A percentile compares a stretch with the other conserved stretches of the same genome.
Evolutionary conservation across 2,329 filamentous ascomycete species (phyloP).

Genomic region (Botryotinia globosa): DNA sequence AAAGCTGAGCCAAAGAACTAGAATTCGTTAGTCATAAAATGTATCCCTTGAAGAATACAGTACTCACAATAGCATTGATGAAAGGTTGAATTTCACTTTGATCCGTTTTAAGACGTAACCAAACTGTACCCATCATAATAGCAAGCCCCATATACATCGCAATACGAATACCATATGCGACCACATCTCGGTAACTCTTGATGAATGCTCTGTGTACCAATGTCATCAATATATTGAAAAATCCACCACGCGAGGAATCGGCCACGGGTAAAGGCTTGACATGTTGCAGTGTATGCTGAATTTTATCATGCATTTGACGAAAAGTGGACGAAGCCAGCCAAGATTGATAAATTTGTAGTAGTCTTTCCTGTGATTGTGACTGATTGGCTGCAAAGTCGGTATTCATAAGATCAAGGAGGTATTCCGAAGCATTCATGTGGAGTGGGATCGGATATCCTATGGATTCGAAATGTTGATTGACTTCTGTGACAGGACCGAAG

Average conservation of each 20-base stretch:
- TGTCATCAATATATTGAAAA: slow-evolving; percentile 51
- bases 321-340: slow-evolving; percentile 53
- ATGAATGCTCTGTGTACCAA: slow-evolving; percentile 77
- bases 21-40: neutral
- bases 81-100: slow-evolving; percentile 77
- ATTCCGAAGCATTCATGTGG: slow-evolving; percentile 77
- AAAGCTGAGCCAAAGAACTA: slow-evolving; percentile 69
- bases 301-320: slow-evolving; percentile 35
- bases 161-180: slow-evolving; percentile 79
- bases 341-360: slow-evolving; percentile 51
- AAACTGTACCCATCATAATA: slow-evolving; percentile 86
- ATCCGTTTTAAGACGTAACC: slow-evolving; percentile 65
- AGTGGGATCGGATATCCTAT: slow-evolving; percentile 62
- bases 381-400: slow-evolving; percentile 64
- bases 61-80: slow-evolving; percentile 69
- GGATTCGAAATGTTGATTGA: slow-evolving; percentile 61
- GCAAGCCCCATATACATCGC: slow-evolving; percentile 79
- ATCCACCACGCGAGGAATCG: slow-evolving; percentile 36
- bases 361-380: slow-evolving; percentile 46
- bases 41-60: neutral
- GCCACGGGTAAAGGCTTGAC: slow-evolving; percentile 21
- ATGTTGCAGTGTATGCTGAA: slow-evolving; percentile 28
- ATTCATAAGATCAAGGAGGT: slow-evolving; percentile 74
- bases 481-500: slow-evolving; percentile 59
- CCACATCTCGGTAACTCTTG: slow-evolving; percentile 79